phyloP scores from a whole-genome alignment of 495 filamentous ascomycete genomes.

The Chaetomium fimeti region DNA sequence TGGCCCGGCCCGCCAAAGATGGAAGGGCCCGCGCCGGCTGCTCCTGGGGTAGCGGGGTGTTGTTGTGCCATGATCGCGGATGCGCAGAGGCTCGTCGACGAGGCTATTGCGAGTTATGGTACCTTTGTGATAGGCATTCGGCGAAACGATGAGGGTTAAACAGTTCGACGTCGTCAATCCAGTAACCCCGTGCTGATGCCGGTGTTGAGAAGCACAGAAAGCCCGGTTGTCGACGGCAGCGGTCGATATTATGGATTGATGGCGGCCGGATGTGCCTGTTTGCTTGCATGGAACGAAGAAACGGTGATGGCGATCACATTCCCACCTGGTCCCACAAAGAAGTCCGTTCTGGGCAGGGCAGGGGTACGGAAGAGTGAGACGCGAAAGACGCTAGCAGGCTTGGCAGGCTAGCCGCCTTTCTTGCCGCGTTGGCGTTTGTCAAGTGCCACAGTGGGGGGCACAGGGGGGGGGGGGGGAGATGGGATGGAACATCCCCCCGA shows the following conservation, averaged over 20 bases:
- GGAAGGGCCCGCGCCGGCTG: slow-evolving; percentile 24
- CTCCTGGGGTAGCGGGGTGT: slow-evolving; percentile 33
- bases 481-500: background rate
- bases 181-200: background rate
- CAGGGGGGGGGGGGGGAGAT: background rate
- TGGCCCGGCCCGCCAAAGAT: slow-evolving; percentile 38
- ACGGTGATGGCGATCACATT: background rate
- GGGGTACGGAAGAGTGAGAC: slow-evolving; percentile 14
- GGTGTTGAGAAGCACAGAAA: background rate
- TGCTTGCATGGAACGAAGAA: too few relatives aligned
- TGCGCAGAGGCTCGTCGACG: background rate
- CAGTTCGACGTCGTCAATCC: background rate
- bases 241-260: background rate
- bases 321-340: slow-evolving; percentile 6
- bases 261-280: background rate
- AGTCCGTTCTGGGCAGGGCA: background rate
- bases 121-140: slow-evolving; percentile 1
- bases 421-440: too few relatives aligned
- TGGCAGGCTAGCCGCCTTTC: too few relatives aligned
- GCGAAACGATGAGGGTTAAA: background rate
- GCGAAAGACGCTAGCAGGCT: background rate
- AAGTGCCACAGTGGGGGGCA: background rate
- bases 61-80: slow-evolving; percentile 32
- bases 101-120: background rate
- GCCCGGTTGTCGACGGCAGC: background rate